Percentiles rank a stretch among this genome's conserved stretches.
phyloP scores from a whole-genome alignment of 345 rosid species.

The Eucalyptus pumila region DNA sequence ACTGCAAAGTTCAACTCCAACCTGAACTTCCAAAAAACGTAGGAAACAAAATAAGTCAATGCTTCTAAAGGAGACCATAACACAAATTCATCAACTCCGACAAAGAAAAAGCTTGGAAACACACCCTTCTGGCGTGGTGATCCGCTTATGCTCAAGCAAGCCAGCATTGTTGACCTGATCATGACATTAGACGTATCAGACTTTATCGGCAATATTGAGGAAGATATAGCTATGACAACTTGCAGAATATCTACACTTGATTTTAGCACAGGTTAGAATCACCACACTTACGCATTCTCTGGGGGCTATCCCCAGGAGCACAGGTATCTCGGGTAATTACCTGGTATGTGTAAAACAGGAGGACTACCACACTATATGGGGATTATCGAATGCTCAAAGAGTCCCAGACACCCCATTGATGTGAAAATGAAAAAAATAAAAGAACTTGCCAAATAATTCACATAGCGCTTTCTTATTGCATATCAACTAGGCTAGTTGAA shows the following conservation, averaged over 20 bases:
- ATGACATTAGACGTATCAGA: background rate
- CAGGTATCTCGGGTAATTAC: background rate
- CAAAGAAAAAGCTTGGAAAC: background rate
- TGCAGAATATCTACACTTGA: background rate
- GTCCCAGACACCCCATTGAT: background rate
- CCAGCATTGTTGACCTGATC: constrained; percentile 87
- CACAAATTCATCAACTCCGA: background rate
- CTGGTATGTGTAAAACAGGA: background rate
- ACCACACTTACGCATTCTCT: background rate
- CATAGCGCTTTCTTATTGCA: background rate
- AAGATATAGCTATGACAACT: background rate
- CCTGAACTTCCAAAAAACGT: constrained; percentile 14
- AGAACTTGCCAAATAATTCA: background rate
- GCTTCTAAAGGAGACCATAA: background rate
- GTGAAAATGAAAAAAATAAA: background rate
- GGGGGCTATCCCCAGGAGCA: background rate
- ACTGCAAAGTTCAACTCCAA: constrained; percentile 68
- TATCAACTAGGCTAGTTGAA: background rate
- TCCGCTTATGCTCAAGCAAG: constrained; percentile 43
- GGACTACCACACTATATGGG: background rate
- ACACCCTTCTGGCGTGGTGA: constrained; percentile 72
- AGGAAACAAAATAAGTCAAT: background rate
- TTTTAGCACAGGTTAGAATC: background rate
- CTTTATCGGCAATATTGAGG: background rate
- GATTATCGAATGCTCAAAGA: background rate